Evolutionary conservation across 2,329 filamentous ascomycete species (phyloP), one percentile per base, ranked within the genome.

Genomic region (Nemania abortiva): DNA sequence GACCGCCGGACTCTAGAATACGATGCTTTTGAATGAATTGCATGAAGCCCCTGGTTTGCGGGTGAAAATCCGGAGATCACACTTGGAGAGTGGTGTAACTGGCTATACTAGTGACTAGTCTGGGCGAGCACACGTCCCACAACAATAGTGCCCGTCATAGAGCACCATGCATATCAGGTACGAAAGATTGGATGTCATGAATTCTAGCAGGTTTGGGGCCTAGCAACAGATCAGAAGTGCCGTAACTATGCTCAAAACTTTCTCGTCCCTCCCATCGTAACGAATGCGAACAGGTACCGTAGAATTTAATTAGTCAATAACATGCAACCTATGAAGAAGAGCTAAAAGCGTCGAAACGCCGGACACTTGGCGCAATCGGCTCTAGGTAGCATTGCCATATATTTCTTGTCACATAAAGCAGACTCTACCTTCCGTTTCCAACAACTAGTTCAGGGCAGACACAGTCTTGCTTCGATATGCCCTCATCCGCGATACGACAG

Each of bases 61-160:
- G 24, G n/a, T 22, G 27, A 15, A 54, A 29, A 39, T 59, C 47
- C 7, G 65, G 54, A 53, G 58, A 67, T 63, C 58, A 63, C 31
- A 63, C 65, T 15, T 15, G 37, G 37, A 42, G 9, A 42, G 37
- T 15, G 13, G 37, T 42, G 6, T 42, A 42, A 42, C 37, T 42
- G 37, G 37, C 37, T 3, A 10, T 11, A 15, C n/a, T n/a, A n/a
- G n/a, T n/a, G n/a, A n/a, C n/a, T n/a, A n/a, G n/a, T n/a, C n/a
- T n/a, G n/a, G 3, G 3, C 7, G 3, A 42, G 3, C 13, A 10
- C 37, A 42, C 37, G 13, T 15, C 37, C 37, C 37, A 42, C 13
- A 42, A 10, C 37, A 42, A 11, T 42, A 15, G 13, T 11, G 11
- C 11, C 37, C 6, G 31, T 9, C 4, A 34, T 4, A 4, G 9